These are phyloP conservation scores for Thielaviopsis euricoi DNA, from an alignment of 2,329 filamentous ascomycete species.

Conservation along the genomic window DNA sequence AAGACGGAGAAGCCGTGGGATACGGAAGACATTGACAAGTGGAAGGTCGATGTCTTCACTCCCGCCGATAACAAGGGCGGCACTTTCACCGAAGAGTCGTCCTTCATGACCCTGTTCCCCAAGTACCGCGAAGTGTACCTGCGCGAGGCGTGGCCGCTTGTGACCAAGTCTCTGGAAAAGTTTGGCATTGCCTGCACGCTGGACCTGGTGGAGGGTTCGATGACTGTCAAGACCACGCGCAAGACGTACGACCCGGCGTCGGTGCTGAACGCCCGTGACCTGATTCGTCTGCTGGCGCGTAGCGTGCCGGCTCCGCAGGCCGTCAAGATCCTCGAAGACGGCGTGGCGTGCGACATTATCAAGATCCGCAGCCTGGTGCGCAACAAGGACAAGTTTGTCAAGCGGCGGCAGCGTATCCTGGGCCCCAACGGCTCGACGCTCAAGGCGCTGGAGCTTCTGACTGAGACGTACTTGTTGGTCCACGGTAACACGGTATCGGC, in stretches of 20 bases:
- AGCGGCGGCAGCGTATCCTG: constrained; percentile 80
- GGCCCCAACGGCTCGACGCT: constrained; percentile 83
- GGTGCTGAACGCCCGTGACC: constrained; percentile 82
- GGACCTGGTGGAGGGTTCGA: constrained; percentile 86
- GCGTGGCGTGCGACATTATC: constrained; percentile 82
- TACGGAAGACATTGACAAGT: constrained; percentile 93
- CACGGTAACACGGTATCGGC: constrained; percentile 89
- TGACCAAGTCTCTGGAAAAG: constrained; percentile 78
- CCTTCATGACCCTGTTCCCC: constrained; percentile 74
- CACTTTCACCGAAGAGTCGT: constrained; percentile 82
- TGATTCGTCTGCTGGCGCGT: constrained; percentile 82
- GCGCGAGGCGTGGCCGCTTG: constrained; percentile 79
- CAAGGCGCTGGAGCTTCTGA: constrained; percentile 85
- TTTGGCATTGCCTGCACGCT: constrained; percentile 78
- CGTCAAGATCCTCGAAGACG: constrained; percentile 85
- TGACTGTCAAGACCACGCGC: constrained; percentile 89
- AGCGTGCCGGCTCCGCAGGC: constrained; percentile 89
- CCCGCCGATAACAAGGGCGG: constrained; percentile 72
- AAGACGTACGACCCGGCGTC: constrained; percentile 85
- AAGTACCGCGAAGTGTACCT: constrained; percentile 94
- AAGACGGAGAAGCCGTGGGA: constrained; percentile 89
- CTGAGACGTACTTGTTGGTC: constrained; percentile 80
- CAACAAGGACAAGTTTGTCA: constrained; percentile 92
- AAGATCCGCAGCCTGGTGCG: constrained; percentile 82
- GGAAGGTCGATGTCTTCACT: constrained; percentile 80